Evolutionary conservation across 2,329 filamentous ascomycete genomes (phyloP), one percentile per base, ranked within the genome.

Genomic region (Exophiala dermatitidis): DNA sequence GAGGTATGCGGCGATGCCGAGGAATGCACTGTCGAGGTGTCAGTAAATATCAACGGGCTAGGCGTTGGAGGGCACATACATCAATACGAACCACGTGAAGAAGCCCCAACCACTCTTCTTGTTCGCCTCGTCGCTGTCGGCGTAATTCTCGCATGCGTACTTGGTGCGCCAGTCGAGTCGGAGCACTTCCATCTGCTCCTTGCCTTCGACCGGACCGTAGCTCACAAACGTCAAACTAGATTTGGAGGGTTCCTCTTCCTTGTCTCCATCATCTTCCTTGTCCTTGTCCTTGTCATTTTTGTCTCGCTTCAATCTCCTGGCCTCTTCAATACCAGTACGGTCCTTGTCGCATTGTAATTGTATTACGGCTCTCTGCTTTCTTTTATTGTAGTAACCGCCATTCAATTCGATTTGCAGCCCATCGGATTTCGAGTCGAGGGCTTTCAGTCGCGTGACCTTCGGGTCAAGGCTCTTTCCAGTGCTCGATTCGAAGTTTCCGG

Each of bases 21-120:
- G 78, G 79, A 98, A 98, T 55, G 85, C 73, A 62, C 90, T 95
- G 61, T 50, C n/a, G 26, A 7, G 32, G 45, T 56, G 66, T 60
- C 62, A 67, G 64, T 57, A 36, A 30, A 3, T 31, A 46, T 26
- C 9, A 19, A 10, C 43, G 3, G n/a, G 10, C 3, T 37, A 9
- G 12, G 41, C 19, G 31, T 8, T 19, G n/a, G 34, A 42, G 41
- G 32, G 45, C 29, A 8, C 87, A 77, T 73, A 95, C 90, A 97
- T 82, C 62, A 98, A 83, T 62, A 97, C 81, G 65, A 97, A 81
- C 93, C 93, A 98, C 12, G 91, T 96, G 66, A 97, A 97, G 76
- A 96, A 93, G 1, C 93, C 93, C 93, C 91, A 97, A 66, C 69
- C 70, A 49, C 76, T 74, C 53, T 74, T 73, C 53, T 72, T 19